Evolutionary conservation across 2,329 filamentous ascomycete species (phyloP), one percentile per base, ranked within the genome.

Genomic region (Aspergillus intermedius): DNA sequence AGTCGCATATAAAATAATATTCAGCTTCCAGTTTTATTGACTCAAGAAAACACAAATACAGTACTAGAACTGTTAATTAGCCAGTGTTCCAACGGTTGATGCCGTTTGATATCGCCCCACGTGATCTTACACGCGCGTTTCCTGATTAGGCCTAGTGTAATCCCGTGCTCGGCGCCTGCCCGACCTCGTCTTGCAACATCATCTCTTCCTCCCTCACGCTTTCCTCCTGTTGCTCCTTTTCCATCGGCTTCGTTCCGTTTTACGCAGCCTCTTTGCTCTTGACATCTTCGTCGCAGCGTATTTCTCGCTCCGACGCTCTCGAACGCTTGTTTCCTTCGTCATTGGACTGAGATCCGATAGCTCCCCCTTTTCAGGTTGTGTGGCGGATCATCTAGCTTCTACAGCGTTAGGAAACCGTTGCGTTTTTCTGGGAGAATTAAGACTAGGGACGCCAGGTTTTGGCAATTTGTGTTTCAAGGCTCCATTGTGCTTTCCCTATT

Each of bases 181-280:
- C 53, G 50, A 53, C 49, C 42, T 50, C 52, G 46, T 56, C 54
- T 52, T 50, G 47, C 52, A 55, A 58, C 59, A 25, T 59, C 55
- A 53, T 52, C 55, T 57, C 54, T 55, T 58, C 55, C 52, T 51
- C 58, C 15, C 41, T 28, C 23, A 13, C 13, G n/a, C n/a, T 25
- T 22, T 19, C n/a, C 41, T 15, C 1, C 13, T 28, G 23, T 9
- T 13, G n/a, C 17, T 25, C 22, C 13, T 45, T 12, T 10, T 44
- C 35, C 40, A 46, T 49, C 44, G 30, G 9, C 22, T 49, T 49
- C 44, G 46, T 52, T 51, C 40, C 42, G 50, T 47, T 25, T 47
- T 32, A 30, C 25, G n/a, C 39, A 19, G 46, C 30, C 17, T n/a
- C 51, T 9, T 49, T 52, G 17, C 12, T 44, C 47, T 50, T 47